Evolutionary conservation across 176 grass and related monocot species (phyloP).

Genomic region (Phoenix roebelenii): DNA sequence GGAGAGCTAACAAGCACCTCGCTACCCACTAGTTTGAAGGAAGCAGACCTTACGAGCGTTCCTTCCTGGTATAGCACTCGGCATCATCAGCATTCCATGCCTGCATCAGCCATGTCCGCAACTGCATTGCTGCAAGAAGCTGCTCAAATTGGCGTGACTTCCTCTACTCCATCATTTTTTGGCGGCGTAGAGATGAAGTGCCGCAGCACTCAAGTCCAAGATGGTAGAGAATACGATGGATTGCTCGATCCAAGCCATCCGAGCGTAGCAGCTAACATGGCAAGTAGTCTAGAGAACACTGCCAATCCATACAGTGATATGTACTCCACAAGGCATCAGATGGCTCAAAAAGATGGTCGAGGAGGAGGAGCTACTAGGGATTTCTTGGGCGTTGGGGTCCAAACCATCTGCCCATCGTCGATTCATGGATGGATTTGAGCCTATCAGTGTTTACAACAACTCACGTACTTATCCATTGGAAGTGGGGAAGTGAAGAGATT

Average conservation of each 20-base stretch:
- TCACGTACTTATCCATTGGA: too few relatives aligned
- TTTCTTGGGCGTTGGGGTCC: slow-evolving; percentile 9
- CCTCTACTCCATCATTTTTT: not conserved
- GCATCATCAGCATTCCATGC: not conserved
- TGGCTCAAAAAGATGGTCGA: not conserved
- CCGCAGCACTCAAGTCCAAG: not conserved
- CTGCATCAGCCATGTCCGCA: not conserved
- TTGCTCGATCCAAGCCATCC: not conserved
- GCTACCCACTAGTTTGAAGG: not conserved
- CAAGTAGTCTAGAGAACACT: too few relatives aligned
- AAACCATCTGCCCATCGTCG: not conserved
- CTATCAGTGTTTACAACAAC: too few relatives aligned
- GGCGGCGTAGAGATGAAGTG: not conserved
- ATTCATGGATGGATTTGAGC: slow-evolving; percentile 4
- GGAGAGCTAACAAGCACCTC: not conserved
- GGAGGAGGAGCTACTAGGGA: slow-evolving; percentile 8
- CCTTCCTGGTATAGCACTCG: not conserved
- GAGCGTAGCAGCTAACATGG: too few relatives aligned
- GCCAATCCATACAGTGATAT: not conserved
- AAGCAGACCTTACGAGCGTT: not conserved
- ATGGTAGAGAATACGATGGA: not conserved
- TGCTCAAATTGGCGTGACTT: not conserved
- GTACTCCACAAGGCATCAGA: too few relatives aligned
- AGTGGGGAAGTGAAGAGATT: too few relatives aligned
- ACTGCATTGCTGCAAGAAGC: slow-evolving; percentile 2